Percentiles rank a stretch among this genome's conserved stretches.
Conservation (phyloP, 164 flowering plant species). For the Piper betle region DNA sequence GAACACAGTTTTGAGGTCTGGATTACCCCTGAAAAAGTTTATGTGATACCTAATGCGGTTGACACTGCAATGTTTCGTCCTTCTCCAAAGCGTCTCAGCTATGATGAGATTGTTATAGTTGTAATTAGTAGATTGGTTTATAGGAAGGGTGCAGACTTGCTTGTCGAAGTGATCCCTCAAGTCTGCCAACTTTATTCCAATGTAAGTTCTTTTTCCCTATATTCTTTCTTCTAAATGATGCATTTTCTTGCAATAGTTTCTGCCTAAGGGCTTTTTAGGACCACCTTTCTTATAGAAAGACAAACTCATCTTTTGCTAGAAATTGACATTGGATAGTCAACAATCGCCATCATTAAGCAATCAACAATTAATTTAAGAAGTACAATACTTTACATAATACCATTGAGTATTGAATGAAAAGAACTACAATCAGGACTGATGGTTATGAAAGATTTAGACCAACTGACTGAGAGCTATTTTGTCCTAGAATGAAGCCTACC, state of each 20-base stretch:
- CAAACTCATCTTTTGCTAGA: too few species aligned
- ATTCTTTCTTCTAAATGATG: neutral
- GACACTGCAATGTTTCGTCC: slow-evolving; percentile 96
- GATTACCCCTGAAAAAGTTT: slow-evolving; percentile 84
- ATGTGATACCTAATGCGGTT: slow-evolving; percentile 94
- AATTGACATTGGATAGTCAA: too few species aligned
- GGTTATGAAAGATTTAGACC: too few species aligned
- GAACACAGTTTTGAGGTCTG: too few species aligned
- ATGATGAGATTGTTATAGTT: slow-evolving; percentile 60
- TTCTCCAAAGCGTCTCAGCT: slow-evolving; percentile 41
- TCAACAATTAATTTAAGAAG: too few species aligned
- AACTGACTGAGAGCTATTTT: too few species aligned
- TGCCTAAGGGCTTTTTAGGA: neutral
- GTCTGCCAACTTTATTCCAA: slow-evolving; percentile 68
- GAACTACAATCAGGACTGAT: too few species aligned
- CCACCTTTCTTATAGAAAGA: too few species aligned
- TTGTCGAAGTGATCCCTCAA: slow-evolving; percentile 95
- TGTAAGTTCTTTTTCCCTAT: slow-evolving; percentile 35
- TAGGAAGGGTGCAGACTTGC: slow-evolving; percentile 92
- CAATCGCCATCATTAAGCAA: too few species aligned
- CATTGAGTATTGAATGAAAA: too few species aligned
- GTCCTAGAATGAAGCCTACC: too few species aligned
- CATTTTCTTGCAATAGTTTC: neutral
- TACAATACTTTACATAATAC: too few species aligned
- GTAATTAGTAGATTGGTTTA: slow-evolving; percentile 95